These are phyloP conservation scores for Calvatia gigantea DNA, from an alignment of 768 basidiomycete genomes.

Conservation along the genomic window DNA sequence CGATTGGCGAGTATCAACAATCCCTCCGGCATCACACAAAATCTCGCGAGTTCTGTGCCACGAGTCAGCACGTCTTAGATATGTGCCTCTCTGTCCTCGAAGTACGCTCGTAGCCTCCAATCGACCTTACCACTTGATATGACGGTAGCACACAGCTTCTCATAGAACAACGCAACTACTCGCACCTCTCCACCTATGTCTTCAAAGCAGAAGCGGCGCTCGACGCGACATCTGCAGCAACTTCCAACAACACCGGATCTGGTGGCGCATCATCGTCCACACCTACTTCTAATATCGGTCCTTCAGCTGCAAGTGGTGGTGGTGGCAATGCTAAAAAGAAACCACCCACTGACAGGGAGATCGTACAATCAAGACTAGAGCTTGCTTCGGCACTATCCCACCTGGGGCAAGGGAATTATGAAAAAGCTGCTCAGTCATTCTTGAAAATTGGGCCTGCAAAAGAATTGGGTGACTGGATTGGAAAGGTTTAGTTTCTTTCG, in stretches of 20 bases:
- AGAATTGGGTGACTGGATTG: conserved; percentile 75
- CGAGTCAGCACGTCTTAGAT: conserved; percentile 88
- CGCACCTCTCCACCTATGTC: conserved; percentile 87
- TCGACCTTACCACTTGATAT: not conserved
- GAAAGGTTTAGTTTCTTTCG: conserved; percentile 40
- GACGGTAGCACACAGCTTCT: conserved; percentile 51
- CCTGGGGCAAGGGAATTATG: conserved; percentile 68
- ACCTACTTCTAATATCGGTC: conserved; percentile 13
- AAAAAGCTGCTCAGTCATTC: conserved; percentile 76
- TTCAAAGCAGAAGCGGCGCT: conserved; percentile 94
- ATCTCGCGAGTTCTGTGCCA: conserved; percentile 89
- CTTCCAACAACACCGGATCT: conserved; percentile 14
- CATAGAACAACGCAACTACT: conserved; percentile 82
- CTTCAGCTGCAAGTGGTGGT: conserved; percentile 18
- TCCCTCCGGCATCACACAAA: conserved; percentile 87
- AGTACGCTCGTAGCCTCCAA: conserved; percentile 35
- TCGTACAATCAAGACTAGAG: conserved; percentile 74
- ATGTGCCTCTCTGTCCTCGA: conserved; percentile 85
- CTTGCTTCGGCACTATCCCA: conserved; percentile 77
- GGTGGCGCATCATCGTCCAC: conserved; percentile 17
- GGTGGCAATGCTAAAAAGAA: conserved; percentile 32
- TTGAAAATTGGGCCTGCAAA: conserved; percentile 62
- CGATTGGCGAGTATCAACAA: conserved; percentile 64
- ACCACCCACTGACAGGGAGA: conserved; percentile 57
- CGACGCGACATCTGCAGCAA: conserved; percentile 49